Evolutionary conservation across 441 rosid genomes (phyloP).

Genomic region (Eruca vesicaria): DNA sequence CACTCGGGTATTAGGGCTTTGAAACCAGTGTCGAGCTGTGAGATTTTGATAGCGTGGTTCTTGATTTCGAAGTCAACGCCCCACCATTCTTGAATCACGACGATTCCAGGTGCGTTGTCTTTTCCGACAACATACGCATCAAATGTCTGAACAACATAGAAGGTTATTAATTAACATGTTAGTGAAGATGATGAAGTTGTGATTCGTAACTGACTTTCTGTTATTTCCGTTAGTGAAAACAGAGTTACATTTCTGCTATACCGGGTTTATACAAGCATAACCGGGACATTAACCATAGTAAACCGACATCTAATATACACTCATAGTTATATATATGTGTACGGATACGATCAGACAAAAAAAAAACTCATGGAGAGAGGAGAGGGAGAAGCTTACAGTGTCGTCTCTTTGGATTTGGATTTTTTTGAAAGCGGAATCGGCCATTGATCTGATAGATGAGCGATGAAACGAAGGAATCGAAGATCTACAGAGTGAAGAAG

Average conservation of each 20-base stretch:
- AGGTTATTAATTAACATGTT: too few relatives aligned
- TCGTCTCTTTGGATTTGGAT: conserved; percentile 84
- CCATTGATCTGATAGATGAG: conserved; percentile 62
- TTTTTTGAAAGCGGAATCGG: conserved; percentile 73
- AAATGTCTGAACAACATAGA: conserved; percentile 58
- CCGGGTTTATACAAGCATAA: too few relatives aligned
- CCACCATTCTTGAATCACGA: conserved; percentile 98
- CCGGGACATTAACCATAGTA: too few relatives aligned
- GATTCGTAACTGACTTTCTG: too few relatives aligned
- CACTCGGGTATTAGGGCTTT: conserved; percentile 95
- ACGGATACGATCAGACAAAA: background rate
- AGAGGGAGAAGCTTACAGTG: conserved; percentile 49
- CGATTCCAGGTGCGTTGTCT: conserved; percentile 88
- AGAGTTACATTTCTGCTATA: too few relatives aligned
- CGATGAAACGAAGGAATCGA: conserved; percentile 33
- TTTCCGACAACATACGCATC: conserved; percentile 91
- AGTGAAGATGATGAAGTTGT: too few relatives aligned
- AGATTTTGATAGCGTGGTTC: conserved; percentile 82
- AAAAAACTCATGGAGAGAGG: too few relatives aligned
- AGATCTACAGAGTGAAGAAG: conserved; percentile 19
- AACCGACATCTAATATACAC: too few relatives aligned
- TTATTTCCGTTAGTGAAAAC: too few relatives aligned
- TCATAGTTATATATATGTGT: too few relatives aligned
- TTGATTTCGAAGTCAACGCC: conserved; percentile 96
- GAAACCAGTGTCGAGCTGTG: conserved; percentile 79